Base-by-base conservation (phyloP, 2,329 filamentous ascomycete species). In the Cladosporium sp. region DNA sequence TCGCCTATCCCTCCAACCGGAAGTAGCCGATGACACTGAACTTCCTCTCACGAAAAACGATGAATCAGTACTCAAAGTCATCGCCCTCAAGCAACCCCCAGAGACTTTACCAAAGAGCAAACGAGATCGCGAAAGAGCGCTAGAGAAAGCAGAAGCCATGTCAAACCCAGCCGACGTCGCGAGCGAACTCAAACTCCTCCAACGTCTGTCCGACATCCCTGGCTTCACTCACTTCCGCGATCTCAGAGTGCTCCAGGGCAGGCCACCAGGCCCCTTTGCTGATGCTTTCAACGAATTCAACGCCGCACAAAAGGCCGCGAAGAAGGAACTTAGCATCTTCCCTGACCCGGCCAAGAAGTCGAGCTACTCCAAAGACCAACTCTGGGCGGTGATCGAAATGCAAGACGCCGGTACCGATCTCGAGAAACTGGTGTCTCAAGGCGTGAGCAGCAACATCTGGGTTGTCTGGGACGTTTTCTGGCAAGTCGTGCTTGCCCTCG, bases 361-460 rank as follows among this genome's bases (percentile, higher is more conserved):
- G 16, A 75, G 72, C 33, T 82, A 81, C 53, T 67, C 72, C 0
- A 72, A 77, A 35, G 69, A 73, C 3, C 80, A 84, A 59, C 67
- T 83, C 2, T 85, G 81, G 80, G 78, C 79, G 0, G 75, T 84
- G 12, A 70, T 84, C 11, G 82, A 85, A 57, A 84, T 85, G 82
- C 76, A 81, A 58, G 78, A 84, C 59, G 82, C 82, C 0, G 82
- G 82, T 2, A 75, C 68, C 16, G 80, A 83, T 57, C 67, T 83
- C 30, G 76, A 78, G 49, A 56, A 54, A 5, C 41, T 64, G 7
- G 53, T 65, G 15, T 60, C 63, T 30, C 62, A 65, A 25, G 68
- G 67, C 30, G 29, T 50, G 49, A 66, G 68, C 36, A 59, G 64
- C 30, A 62, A 62, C 13, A 62, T 75, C 45, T 74, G 67, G 67